Evolutionary conservation across 495 filamentous ascomycete genomes (phyloP), one percentile per base, ranked within the genome.

Genomic region (Thermothielavioides terrestris): DNA sequence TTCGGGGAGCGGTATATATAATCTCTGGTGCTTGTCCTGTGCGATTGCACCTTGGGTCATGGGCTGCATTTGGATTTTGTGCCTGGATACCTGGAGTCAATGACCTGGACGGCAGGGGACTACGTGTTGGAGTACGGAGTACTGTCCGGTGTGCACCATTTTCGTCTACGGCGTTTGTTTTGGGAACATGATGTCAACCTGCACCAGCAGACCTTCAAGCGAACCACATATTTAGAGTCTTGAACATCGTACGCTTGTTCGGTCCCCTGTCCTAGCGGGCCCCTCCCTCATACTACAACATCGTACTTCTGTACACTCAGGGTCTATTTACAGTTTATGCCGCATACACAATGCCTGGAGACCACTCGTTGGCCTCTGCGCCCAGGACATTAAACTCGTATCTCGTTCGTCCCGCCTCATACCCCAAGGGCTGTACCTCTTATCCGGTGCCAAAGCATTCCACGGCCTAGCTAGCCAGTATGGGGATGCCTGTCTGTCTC

Each of bases 1-100:
- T n/a, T n/a, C n/a, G 50, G 50, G 43, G 68, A 69, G 50, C 21
- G 22, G n/a, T 25, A 37, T 37, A 20, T 36, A 8, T n/a, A n/a
- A n/a, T 37, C 8, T 23, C 12, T 15, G 11, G 15, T 35, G 14
- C 15, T 42, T 48, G 42, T 40, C 20, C 15, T 40, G 22, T 40
- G 15, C 5, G 11, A 8, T 5, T 40, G 23, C 21, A 22, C 7
- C 11, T 40, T 26, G 38, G 38, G 38, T 20, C 26, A 25, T 40
- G 6, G 5, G 6, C 38, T 2, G 38, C 22, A 40, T 26, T 25
- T 12, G 3, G 18, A 15, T 25, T 26, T 12, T 40, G 38, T 12
- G 38, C 38, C 23, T 40, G 38, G 21, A 40, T 40, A 25, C 21
- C 21, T 2, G 38, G 38, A 22, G 20, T 15, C 20, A 11, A 3